Base-by-base conservation (phyloP, 768 basidiomycete species). In the Hydnomerulius pinastri region DNA sequence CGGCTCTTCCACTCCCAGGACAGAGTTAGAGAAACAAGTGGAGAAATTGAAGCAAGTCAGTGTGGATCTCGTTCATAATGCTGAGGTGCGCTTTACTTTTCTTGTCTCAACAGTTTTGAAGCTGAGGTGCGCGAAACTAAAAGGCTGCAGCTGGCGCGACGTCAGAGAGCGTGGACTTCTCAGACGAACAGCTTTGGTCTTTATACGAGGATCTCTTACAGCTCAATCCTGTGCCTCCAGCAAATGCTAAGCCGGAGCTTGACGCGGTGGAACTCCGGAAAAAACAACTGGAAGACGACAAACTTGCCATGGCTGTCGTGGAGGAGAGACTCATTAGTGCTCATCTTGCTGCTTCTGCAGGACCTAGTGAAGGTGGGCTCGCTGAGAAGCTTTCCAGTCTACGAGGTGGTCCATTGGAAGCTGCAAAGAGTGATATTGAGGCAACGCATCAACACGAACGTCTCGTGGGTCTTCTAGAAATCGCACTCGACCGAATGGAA, bases 151-250 rank as follows among this genome's bases (percentile, higher is more conserved):
- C 12, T 27, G 24, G 25, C 23, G 24, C 23, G 15, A 25, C 39
- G 13, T 11, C 11, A 23, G 23, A 17, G 8, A 24, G 9, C 6
- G n/a, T n/a, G 3, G 25, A 39, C 36, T 1, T 15, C 55, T 62
- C 70, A 0, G 76, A 78, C 21, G 62, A 63, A 4, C 68, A 78
- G 15, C 61, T 77, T 6, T 52, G 67, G 4, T 55, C 64, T 6
- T 53, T 81, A 20, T 81, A 79, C 44, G 64, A 70, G 27, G 73
- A 77, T 42, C 49, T 80, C 4, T 63, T 79, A 28, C 49, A 60
- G 11, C 42, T 62, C 6, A 64, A 66, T n/a, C 27, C 50, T 25
- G 18, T 55, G n/a, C 29, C 41, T 27, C 33, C 64, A 29, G 20
- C 52, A 35, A 36, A 52, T 43, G 12, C 51, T 11, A 13, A 20